Evolutionary conservation across 2,329 filamentous ascomycete species (phyloP), one percentile per base, ranked within the genome.

Genomic region (Incumbomyces lentus): DNA sequence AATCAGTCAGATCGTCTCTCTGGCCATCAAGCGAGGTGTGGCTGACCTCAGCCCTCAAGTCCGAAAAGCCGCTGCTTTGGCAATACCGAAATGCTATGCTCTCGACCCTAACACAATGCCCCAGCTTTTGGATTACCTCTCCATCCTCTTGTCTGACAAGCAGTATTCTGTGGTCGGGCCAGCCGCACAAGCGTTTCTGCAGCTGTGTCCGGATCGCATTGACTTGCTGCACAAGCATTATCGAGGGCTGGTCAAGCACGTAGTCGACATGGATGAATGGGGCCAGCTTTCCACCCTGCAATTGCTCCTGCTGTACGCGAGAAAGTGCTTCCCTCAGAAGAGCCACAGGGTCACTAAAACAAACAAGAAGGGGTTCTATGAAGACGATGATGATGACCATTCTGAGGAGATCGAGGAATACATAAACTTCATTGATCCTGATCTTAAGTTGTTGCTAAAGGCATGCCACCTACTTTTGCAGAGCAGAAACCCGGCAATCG

Each of bases 201-300:
- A 95, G 54, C 73, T 96, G 22, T 96, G 90, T 55, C 89, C 92
- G 0, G 83, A 93, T 13, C 74, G 84, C 45, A 75, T 95, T 53
- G 89, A 95, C 61, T 69, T 98, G 49, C 81, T 98, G 55, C 92
- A 98, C 65, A 81, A 84, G 54, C 84, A 95, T 61, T 98, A 96
- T 66, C 79, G 86, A 42, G 74, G 78, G 31, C 69, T 98, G 52
- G 81, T 94, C 52, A 86, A 81, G 63, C 95, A 95, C 70, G 69
- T 96, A 44, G 87, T 95, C 18, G 92, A 98, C 62, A 98, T 98
- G 92, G 92, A 98, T 60, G 92, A 98, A 67, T 98, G 92, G 92
- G 85, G 88, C 35, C 92, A 98, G 66, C 65, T 96, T 45, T 84
- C 87, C 2, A 85, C 85, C 2, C 62, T 98, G 56, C 77, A 81